Evolutionary conservation across 2,329 filamentous ascomycete genomes (phyloP).

Genomic region (Talaromyces marneffei): DNA sequence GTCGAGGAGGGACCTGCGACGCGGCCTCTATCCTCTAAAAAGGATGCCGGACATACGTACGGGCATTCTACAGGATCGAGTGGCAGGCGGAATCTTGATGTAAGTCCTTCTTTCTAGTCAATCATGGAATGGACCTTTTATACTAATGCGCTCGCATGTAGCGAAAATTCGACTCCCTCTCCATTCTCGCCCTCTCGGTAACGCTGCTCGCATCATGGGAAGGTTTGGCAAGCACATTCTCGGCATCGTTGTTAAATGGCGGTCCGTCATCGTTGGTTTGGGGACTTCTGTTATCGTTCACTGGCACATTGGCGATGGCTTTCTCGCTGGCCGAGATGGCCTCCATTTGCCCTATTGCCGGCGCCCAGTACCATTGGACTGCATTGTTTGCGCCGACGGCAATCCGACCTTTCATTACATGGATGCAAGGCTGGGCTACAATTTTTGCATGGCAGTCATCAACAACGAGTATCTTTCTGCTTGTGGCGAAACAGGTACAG

Average conservation of each 20-base stretch:
- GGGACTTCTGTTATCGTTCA: constrained; percentile 27
- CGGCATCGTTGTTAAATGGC: constrained; percentile 26
- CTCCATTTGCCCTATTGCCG: constrained; percentile 32
- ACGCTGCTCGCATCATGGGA: constrained; percentile 38
- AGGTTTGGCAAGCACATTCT: constrained; percentile 21
- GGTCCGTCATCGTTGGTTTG: constrained; percentile 32
- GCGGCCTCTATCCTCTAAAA: background rate
- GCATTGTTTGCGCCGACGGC: constrained; percentile 16
- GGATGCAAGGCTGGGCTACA: constrained; percentile 25
- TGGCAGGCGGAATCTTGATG: constrained; percentile 21
- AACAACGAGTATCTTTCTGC: constrained; percentile 29
- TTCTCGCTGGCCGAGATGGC: constrained; percentile 35
- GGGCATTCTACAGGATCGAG: constrained; percentile 19
- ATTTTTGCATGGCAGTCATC: constrained; percentile 36
- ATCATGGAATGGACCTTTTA: background rate
- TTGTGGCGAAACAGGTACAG: constrained; percentile 32
- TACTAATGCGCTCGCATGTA: background rate
- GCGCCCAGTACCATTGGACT: constrained; percentile 35
- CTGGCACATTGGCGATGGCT: constrained; percentile 32
- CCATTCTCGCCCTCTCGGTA: constrained; percentile 33
- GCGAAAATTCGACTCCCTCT: constrained; percentile 29
- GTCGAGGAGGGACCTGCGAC: background rate
- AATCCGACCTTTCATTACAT: constrained; percentile 13
- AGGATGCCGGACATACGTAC: constrained; percentile 7
- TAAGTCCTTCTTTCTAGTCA: constrained; percentile 12